These are phyloP conservation scores for Panus rudis DNA, from an alignment of 768 basidiomycete genomes.

Conservation along the genomic window DNA sequence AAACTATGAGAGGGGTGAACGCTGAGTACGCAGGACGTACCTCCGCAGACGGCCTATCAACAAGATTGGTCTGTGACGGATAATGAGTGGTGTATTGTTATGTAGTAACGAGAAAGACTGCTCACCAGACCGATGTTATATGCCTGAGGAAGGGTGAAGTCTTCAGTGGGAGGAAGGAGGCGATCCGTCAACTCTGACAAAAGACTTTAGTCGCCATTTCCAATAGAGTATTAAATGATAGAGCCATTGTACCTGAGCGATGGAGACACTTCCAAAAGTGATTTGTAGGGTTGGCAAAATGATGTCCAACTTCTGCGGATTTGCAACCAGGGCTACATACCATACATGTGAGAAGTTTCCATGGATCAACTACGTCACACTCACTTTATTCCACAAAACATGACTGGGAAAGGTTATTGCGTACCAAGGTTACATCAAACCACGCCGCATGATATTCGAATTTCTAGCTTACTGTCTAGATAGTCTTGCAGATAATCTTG, in stretches of 20 bases:
- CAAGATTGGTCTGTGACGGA: slow-evolving; percentile 60
- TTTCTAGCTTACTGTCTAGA: slow-evolving; percentile 45
- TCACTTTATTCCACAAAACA: slow-evolving; percentile 86
- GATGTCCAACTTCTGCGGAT: slow-evolving; percentile 67
- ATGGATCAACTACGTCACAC: slow-evolving; percentile 8
- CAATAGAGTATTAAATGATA: background rate
- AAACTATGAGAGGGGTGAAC: slow-evolving; percentile 1
- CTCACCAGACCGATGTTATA: slow-evolving; percentile 65
- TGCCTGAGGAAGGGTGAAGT: slow-evolving; percentile 46
- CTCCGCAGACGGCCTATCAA: slow-evolving; percentile 61
- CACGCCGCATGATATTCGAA: background rate
- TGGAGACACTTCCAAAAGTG: slow-evolving; percentile 78
- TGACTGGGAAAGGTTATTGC: slow-evolving; percentile 33
- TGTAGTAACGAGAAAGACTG: background rate
- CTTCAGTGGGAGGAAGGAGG: slow-evolving; percentile 49
- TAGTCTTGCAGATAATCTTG: slow-evolving; percentile 44
- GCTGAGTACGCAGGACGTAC: slow-evolving; percentile 24
- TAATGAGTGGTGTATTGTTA: background rate
- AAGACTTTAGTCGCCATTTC: background rate
- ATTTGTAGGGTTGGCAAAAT: slow-evolving; percentile 74
- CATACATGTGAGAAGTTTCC: background rate
- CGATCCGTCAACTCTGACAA: slow-evolving; percentile 49
- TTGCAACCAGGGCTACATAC: slow-evolving; percentile 51
- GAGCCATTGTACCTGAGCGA: slow-evolving; percentile 42
- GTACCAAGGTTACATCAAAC: no score